Evolutionary conservation across 306 rosid genomes (phyloP), one percentile per base, ranked within the genome.

Genomic region (Carpinus fangiana): DNA sequence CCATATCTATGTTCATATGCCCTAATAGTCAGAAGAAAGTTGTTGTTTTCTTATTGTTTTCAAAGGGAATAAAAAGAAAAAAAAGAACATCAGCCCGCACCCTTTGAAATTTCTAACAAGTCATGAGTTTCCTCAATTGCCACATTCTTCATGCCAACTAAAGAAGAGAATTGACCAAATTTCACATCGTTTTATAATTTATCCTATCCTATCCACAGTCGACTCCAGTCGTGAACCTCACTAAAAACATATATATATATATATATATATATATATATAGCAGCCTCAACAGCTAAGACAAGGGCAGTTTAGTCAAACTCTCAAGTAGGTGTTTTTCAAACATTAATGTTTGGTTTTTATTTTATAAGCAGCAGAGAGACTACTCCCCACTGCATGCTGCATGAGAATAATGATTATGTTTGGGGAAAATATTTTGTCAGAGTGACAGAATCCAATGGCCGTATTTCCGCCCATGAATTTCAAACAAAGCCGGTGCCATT

Each of bases 401-500:
- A 73, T 80, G 76, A 31, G 77, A 82, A 34, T 70, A 89, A 86
- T 91, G 77, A 89, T 88, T 84, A 76, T 89, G 93, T 81, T 88
- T 46, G 80, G 67, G 76, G 86, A 65, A 77, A 81, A 76, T 70
- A 70, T 68, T 7, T 31, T 36, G 62, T 28, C 80, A 80, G 57
- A 66, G 43, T 18, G 60, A 76, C 70, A 85, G 84, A 76, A 86
- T 88, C 83, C 55, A 54, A 67, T 76, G 79, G 61, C 71, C 76
- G 59, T 75, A 51, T 78, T 74, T 88, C 78, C 72, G 65, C 45
- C 57, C 13, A 70, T 67, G 54, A 45, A 68, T 81, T 89, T 85
- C 86, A 87, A 84, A 81, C 65, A 76, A 48, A 41, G 51, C 23
- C 70, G 79, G 75, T 59, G 41, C 38, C 70, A 62, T 18, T 57